These are phyloP conservation scores for Clathrospora elynae DNA, from an alignment of 2,329 filamentous ascomycete species.

Conservation along the genomic window DNA sequence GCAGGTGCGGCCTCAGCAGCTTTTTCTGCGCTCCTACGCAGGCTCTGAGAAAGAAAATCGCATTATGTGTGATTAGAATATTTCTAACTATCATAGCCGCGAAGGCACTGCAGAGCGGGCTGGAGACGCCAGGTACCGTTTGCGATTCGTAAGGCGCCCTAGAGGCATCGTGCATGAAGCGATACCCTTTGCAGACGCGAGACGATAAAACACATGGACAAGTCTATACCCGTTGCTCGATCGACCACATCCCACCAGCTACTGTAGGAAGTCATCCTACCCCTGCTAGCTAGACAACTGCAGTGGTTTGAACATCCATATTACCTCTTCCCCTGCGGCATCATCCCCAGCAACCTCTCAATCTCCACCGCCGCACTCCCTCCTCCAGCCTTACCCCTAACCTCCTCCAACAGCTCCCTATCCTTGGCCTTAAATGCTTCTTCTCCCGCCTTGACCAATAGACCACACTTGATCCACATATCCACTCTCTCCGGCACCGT, in stretches of 20 bases:
- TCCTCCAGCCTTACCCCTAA: conserved; percentile 75
- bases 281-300: no score
- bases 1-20: no score
- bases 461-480: conserved; percentile 97
- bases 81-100: no score
- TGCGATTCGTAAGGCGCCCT: no score
- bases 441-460: conserved; percentile 86
- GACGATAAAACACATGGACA: neutral
- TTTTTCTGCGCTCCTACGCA: no score
- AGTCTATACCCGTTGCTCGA: conserved; percentile 12
- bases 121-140: no score
- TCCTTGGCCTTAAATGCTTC: conserved; percentile 87
- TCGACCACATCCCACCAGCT: conserved; percentile 2
- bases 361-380: conserved; percentile 76
- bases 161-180: no score
- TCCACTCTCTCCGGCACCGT: conserved; percentile 72
- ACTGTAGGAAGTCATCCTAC: neutral
- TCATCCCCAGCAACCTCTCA: conserved; percentile 71
- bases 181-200: neutral
- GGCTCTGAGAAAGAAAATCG: no score
- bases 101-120: no score
- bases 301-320: neutral
- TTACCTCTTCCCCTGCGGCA: conserved; percentile 24
- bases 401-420: conserved; percentile 70
- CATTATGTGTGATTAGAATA: neutral